These are phyloP conservation scores for Fistulinella staudtii DNA, from an alignment of 1,284 basidiomycete genomes.

Conservation along the genomic window DNA sequence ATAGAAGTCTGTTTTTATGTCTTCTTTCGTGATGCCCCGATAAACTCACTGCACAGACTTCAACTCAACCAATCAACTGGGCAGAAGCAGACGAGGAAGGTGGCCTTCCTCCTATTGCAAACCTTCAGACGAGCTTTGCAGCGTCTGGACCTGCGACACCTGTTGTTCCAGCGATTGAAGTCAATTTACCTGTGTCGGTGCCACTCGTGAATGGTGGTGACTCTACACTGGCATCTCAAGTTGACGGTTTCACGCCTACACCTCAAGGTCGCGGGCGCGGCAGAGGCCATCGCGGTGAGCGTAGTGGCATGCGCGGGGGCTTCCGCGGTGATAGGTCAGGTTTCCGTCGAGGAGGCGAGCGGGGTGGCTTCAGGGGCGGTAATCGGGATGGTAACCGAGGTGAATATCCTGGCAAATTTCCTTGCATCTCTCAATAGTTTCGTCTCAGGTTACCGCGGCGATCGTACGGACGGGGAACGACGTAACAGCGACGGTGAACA, in stretches of 20 bases:
- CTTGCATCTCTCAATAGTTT: conserved; percentile 1
- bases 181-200: conserved; percentile 29
- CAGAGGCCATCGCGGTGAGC: conserved; percentile 40
- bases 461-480: conserved; percentile 36
- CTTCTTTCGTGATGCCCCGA: background rate
- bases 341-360: conserved; percentile 38
- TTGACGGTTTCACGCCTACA: conserved; percentile 61
- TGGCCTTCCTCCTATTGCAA: conserved; percentile 55
- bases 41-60: conserved; percentile 18
- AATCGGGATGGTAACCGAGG: conserved; percentile 43
- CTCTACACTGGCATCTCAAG: conserved; percentile 29
- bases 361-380: conserved; percentile 36
- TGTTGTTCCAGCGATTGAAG: conserved; percentile 37
- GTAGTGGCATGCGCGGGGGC: conserved; percentile 36
- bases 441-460: conserved; percentile 34
- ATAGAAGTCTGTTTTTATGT: conserved; percentile 16
- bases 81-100: conserved; percentile 51
- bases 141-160: conserved; percentile 56
- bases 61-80: conserved; percentile 48
- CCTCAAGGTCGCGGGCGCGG: conserved; percentile 40
- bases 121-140: conserved; percentile 50
- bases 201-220: conserved; percentile 28
- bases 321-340: conserved; percentile 35
- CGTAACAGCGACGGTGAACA: conserved; percentile 36
- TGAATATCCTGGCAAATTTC: conserved; percentile 14